A percentile compares a stretch with the other conserved stretches of the same genome.
Evolutionary conservation across 2,329 filamentous ascomycete genomes (phyloP).

Genomic region (Fusarium sp.): DNA sequence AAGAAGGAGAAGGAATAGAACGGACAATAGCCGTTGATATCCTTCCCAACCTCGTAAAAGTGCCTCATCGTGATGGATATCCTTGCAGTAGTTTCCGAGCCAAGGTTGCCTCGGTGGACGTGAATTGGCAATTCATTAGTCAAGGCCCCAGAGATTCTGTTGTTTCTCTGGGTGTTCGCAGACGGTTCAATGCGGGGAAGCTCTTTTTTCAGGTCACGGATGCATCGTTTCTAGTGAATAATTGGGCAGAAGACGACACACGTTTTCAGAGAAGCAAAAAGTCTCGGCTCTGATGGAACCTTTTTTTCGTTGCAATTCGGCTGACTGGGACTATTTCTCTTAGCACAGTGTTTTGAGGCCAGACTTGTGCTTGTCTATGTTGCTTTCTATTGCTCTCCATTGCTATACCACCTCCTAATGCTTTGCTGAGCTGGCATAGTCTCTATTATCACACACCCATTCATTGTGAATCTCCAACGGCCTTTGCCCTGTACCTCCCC

Average conservation of each 20-base stretch:
- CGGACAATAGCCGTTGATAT: constrained; percentile 6
- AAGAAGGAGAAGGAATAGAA: not conserved
- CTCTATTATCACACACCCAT: constrained; percentile 27
- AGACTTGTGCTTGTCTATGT: constrained; percentile 4
- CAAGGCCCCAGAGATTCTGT: constrained; percentile 9
- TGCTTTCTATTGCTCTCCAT: not conserved
- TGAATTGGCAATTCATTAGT: constrained; percentile 30
- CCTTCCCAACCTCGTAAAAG: constrained; percentile 11
- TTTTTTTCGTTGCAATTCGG: constrained; percentile 15
- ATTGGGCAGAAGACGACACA: constrained; percentile 26
- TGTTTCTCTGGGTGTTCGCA: constrained; percentile 22
- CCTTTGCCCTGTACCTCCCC: constrained; percentile 19
- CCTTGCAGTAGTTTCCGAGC: constrained; percentile 35
- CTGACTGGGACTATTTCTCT: constrained; percentile 14
- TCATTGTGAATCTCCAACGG: constrained; percentile 13
- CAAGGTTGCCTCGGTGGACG: constrained; percentile 28
- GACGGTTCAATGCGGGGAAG: constrained; percentile 36
- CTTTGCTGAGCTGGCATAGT: constrained; percentile 23
- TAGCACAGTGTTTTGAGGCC: constrained; percentile 22
- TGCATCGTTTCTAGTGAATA: constrained; percentile 30
- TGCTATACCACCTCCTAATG: not conserved
- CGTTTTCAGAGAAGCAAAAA: constrained; percentile 29
- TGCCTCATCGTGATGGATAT: constrained; percentile 28
- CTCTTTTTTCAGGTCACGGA: constrained; percentile 34
- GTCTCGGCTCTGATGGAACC: constrained; percentile 25